Percentiles rank a stretch among this genome's conserved stretches.
Evolutionary conservation across 2,329 filamentous ascomycete genomes (phyloP).

Genomic region (Exserohilum turcica): DNA sequence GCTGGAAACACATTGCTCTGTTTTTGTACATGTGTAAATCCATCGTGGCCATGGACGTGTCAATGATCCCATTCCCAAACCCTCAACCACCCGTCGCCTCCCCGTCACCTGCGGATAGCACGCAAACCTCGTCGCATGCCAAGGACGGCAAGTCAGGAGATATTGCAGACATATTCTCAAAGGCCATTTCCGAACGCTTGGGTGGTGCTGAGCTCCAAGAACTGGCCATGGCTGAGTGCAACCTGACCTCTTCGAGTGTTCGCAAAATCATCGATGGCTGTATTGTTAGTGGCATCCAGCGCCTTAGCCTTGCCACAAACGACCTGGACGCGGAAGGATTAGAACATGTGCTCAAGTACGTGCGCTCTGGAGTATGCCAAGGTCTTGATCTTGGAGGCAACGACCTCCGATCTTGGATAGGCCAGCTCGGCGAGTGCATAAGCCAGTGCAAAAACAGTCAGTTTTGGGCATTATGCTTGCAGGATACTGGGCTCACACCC

Average conservation of each 20-base stretch:
- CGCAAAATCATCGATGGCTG: slow-evolving; percentile 79
- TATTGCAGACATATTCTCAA: slow-evolving; percentile 70
- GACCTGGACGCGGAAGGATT: slow-evolving; percentile 74
- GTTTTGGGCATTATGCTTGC: slow-evolving; percentile 82
- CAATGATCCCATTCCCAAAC: slow-evolving; percentile 72
- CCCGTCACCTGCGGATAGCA: slow-evolving; percentile 14
- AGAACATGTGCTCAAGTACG: slow-evolving; percentile 74
- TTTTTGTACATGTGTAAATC: slow-evolving; percentile 91
- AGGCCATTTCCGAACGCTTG: slow-evolving; percentile 75
- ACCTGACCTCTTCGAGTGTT: slow-evolving; percentile 72
- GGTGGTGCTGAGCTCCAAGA: slow-evolving; percentile 79
- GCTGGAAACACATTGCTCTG: slow-evolving; percentile 88
- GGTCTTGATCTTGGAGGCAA: slow-evolving; percentile 91
- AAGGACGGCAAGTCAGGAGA: slow-evolving; percentile 51
- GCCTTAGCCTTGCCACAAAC: slow-evolving; percentile 84
- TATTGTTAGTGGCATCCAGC: slow-evolving; percentile 75
- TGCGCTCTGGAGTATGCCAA: slow-evolving; percentile 78
- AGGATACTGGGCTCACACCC: slow-evolving; percentile 80
- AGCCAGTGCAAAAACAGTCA: slow-evolving; percentile 57
- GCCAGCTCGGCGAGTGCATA: slow-evolving; percentile 58
- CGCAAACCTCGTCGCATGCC: slow-evolving; percentile 8
- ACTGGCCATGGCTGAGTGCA: slow-evolving; percentile 80
- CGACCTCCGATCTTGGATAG: slow-evolving; percentile 60
- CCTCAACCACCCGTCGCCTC: slow-evolving; percentile 20
- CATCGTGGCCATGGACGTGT: slow-evolving; percentile 83